Conservation (phyloP, 176 grass and related monocot species). For the Stipa capillata region DNA sequence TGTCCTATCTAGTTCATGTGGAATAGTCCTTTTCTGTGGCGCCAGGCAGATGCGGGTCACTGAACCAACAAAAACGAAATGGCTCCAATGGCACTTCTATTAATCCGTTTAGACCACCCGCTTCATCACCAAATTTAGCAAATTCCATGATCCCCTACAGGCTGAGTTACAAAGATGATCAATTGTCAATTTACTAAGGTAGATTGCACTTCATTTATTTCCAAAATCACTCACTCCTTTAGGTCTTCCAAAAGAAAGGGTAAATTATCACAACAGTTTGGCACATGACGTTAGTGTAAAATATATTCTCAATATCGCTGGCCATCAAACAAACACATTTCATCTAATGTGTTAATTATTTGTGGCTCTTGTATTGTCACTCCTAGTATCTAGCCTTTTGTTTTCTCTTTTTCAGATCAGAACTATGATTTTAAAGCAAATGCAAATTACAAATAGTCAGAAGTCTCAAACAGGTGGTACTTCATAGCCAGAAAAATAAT, state of each 20-base stretch:
- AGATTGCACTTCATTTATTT: slow-evolving; percentile 1
- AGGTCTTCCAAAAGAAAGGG: not conserved
- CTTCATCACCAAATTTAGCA: slow-evolving; percentile 9
- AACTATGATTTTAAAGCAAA: not conserved
- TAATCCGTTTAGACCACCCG: not conserved
- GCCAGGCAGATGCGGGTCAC: not conserved
- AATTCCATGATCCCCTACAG: slow-evolving; percentile 2
- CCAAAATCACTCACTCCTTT: not conserved
- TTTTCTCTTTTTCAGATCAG: not conserved
- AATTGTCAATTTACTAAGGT: not conserved
- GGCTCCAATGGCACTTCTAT: not conserved
- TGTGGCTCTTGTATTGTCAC: not conserved
- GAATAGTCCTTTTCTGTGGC: not conserved
- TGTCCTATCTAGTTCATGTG: not conserved
- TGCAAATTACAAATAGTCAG: not conserved
- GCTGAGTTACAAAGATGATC: not conserved
- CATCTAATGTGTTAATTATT: not conserved
- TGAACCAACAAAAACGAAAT: not conserved
- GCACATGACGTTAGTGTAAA: not conserved
- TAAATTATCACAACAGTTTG: not conserved
- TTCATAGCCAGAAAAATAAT: slow-evolving; percentile 13
- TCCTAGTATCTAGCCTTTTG: not conserved
- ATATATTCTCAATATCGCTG: not conserved
- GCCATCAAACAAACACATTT: not conserved
- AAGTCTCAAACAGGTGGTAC: slow-evolving; percentile 4